phyloP scores from a whole-genome alignment of 441 rosid species.

The Pelargonium myrrhifolium region DNA sequence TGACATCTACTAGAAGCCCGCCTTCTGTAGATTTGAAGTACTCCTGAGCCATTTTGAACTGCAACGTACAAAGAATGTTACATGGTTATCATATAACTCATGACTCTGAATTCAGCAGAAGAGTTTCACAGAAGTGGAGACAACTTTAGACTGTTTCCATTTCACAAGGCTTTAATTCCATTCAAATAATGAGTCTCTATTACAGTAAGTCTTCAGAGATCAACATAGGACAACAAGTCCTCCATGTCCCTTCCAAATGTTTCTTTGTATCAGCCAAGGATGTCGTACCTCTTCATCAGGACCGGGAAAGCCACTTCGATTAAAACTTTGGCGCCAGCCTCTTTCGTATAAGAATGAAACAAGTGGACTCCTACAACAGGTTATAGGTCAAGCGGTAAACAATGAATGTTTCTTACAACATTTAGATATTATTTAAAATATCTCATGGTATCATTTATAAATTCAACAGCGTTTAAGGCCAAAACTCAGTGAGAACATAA shows the following conservation, averaged over 20 bases:
- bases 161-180: neutral
- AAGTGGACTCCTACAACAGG: conserved; percentile 65
- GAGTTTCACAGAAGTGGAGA: neutral
- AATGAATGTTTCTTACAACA: neutral
- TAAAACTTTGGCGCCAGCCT: conserved; percentile 88
- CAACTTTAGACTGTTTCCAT: neutral
- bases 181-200: neutral
- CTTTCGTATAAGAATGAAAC: conserved; percentile 88
- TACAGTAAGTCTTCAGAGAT: neutral
- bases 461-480: too few relatives aligned
- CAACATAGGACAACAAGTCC: neutral
- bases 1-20: conserved; percentile 80
- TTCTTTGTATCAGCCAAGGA: conserved; percentile 12
- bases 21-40: conserved; percentile 71
- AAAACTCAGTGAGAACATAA: too few relatives aligned
- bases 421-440: too few relatives aligned
- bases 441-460: too few relatives aligned
- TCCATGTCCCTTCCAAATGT: neutral
- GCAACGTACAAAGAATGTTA: conserved; percentile 25
- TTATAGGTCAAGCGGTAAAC: conserved; percentile 14
- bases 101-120: conserved; percentile 4
- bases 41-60: conserved; percentile 92
- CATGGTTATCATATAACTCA: conserved; percentile 8
- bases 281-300: conserved; percentile 75
- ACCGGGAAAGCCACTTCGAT: conserved; percentile 78